Evolutionary conservation across 352 stramenopile genomes (phyloP).

Genomic region (Globisporangium rhizosaccharum): DNA sequence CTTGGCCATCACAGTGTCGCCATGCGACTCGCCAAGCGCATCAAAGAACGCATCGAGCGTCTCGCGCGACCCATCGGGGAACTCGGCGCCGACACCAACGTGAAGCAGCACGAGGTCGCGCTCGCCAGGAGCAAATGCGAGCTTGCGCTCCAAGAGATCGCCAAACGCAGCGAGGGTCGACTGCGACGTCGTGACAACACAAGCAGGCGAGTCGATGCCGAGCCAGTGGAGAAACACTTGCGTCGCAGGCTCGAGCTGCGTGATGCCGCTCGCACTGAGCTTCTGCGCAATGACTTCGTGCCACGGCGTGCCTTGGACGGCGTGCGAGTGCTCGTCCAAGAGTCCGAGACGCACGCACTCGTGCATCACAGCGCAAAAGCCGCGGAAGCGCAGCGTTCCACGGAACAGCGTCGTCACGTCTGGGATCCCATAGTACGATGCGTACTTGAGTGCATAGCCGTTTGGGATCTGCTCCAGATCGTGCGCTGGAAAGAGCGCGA

Average conservation of each 20-base stretch:
- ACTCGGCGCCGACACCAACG: slow-evolving; percentile 33
- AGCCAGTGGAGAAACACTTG: slow-evolving; percentile 36
- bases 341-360: slow-evolving; percentile 68
- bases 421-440: slow-evolving; percentile 74
- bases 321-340: slow-evolving; percentile 31
- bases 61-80: slow-evolving; percentile 35
- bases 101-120: slow-evolving; percentile 76
- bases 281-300: slow-evolving; percentile 33
- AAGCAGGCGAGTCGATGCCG: slow-evolving; percentile 16
- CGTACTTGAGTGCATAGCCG: slow-evolving; percentile 76
- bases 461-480: slow-evolving; percentile 87
- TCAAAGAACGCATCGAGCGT: slow-evolving; percentile 51
- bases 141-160: slow-evolving; percentile 46
- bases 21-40: slow-evolving; percentile 34
- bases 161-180: slow-evolving; percentile 35
- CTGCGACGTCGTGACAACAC: slow-evolving; percentile 16
- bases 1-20: slow-evolving; percentile 77
- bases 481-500: slow-evolving; percentile 48
- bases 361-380: slow-evolving; percentile 67
- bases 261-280: slow-evolving; percentile 15
- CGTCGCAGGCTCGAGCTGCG: slow-evolving; percentile 13
- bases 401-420: slow-evolving; percentile 65
- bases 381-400: slow-evolving; percentile 80
- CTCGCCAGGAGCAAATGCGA: slow-evolving; percentile 57
- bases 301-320: slow-evolving; percentile 27